A percentile compares a stretch with the other conserved stretches of the same genome.
These are phyloP conservation scores for Colletotrichum lupini DNA, from an alignment of 2,329 filamentous ascomycete species.

Conservation along the genomic window DNA sequence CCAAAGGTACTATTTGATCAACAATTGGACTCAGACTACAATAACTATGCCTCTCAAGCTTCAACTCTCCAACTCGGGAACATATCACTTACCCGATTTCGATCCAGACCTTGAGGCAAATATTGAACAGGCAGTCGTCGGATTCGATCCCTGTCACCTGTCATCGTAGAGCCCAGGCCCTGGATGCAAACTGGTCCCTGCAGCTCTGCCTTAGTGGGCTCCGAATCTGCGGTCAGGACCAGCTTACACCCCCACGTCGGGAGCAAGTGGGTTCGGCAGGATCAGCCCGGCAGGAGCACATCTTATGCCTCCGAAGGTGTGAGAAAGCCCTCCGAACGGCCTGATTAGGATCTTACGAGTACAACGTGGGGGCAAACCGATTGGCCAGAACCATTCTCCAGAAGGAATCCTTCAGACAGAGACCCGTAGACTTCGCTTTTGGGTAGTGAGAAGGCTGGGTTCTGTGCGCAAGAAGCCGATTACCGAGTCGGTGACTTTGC, in stretches of 20 bases:
- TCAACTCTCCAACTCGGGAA: background rate
- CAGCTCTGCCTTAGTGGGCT: background rate
- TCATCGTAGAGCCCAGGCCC: background rate
- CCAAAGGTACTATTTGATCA: background rate
- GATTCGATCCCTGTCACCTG: background rate
- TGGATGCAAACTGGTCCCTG: background rate
- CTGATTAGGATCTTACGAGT: background rate
- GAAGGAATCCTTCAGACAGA: background rate
- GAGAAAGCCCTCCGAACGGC: constrained; percentile 1
- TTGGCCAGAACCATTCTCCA: background rate
- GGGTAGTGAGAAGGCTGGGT: background rate
- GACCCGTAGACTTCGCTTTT: background rate
- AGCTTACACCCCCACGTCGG: background rate
- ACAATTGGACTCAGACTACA: background rate
- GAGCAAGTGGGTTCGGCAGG: background rate
- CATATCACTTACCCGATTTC: background rate
- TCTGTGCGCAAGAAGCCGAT: background rate
- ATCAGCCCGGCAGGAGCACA: background rate
- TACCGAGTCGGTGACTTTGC: background rate
- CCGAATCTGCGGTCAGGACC: background rate
- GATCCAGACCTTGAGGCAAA: background rate
- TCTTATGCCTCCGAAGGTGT: background rate
- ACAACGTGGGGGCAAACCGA: background rate
- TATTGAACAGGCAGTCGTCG: background rate
- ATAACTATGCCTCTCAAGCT: background rate